phyloP scores from a whole-genome alignment of 805 yeast species.

The Deakozyma indianensis region DNA sequence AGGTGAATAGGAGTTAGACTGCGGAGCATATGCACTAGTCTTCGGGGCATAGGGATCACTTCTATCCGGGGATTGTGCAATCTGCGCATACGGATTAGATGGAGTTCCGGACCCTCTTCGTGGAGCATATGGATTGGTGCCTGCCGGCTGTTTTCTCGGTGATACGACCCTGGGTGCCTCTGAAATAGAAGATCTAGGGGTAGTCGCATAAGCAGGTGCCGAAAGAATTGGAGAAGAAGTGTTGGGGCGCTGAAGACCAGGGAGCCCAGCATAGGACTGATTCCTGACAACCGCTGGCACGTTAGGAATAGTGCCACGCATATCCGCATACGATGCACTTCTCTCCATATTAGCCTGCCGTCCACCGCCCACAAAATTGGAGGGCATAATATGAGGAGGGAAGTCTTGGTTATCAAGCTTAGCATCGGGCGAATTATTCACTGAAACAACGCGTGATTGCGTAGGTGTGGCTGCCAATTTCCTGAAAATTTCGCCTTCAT shows the following conservation, averaged over 20 bases:
- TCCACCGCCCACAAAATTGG: neutral
- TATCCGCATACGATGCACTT: conserved; percentile 6
- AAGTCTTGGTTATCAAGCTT: conserved; percentile 57
- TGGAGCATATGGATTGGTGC: conserved; percentile 5
- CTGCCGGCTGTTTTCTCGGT: neutral
- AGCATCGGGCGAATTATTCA: conserved; percentile 23
- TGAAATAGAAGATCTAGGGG: neutral
- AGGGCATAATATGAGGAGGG: conserved; percentile 47
- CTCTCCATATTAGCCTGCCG: conserved; percentile 28
- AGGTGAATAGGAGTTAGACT: neutral
- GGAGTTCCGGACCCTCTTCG: neutral
- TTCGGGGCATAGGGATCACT: neutral
- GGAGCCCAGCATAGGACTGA: conserved; percentile 1
- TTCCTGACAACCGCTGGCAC: conserved; percentile 1
- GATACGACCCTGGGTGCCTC: neutral
- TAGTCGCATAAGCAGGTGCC: neutral
- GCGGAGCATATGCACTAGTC: neutral
- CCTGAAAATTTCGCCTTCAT: conserved; percentile 12
- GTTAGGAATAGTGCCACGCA: conserved; percentile 1
- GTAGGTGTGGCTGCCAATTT: conserved; percentile 5
- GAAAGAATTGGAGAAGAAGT: neutral
- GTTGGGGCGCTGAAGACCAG: neutral
- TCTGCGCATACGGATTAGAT: neutral
- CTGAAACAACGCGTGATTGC: conserved; percentile 4
- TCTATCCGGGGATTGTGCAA: neutral